Percentiles rank a stretch among this genome's conserved stretches.
phyloP scores from a whole-genome alignment of 1,284 basidiomycete genomes.

The Irpex sp. region DNA sequence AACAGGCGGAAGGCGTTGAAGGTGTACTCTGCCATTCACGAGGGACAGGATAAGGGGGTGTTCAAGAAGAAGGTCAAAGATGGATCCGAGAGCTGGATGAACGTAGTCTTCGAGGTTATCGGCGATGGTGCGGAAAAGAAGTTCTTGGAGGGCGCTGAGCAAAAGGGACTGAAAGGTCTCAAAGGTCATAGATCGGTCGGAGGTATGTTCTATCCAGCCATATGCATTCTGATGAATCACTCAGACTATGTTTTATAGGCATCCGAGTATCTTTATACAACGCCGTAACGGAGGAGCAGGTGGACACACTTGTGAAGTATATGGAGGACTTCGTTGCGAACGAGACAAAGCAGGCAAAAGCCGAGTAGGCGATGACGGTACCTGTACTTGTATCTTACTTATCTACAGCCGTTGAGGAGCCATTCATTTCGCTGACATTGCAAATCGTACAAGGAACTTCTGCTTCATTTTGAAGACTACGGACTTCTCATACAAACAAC shows the following conservation, averaged over 20 bases:
- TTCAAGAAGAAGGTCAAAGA: constrained; percentile 65
- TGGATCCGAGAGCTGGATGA: constrained; percentile 87
- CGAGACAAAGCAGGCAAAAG: constrained; percentile 7
- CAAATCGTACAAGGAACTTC: not conserved
- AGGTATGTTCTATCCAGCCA: constrained; percentile 31
- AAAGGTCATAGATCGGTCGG: constrained; percentile 85
- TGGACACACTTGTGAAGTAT: constrained; percentile 55
- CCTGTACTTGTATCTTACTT: no score
- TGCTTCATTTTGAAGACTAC: no score
- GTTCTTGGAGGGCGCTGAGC: constrained; percentile 78
- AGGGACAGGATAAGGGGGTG: constrained; percentile 66
- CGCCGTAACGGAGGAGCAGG: constrained; percentile 81
- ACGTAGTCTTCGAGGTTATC: constrained; percentile 77
- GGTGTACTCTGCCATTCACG: constrained; percentile 68
- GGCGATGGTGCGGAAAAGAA: constrained; percentile 63
- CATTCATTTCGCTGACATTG: not conserved
- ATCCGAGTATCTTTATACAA: constrained; percentile 95
- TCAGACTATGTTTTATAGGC: constrained; percentile 38
- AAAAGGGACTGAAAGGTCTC: constrained; percentile 73
- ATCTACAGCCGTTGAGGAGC: no score
- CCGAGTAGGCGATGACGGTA: not conserved
- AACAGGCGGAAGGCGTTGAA: constrained; percentile 72
- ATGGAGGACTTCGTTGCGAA: constrained; percentile 47
- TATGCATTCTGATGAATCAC: constrained; percentile 18
- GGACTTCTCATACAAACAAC: no score